These are phyloP conservation scores for Erigeron canadensis DNA, from an alignment of 129 eudicot species.

Conservation along the genomic window DNA sequence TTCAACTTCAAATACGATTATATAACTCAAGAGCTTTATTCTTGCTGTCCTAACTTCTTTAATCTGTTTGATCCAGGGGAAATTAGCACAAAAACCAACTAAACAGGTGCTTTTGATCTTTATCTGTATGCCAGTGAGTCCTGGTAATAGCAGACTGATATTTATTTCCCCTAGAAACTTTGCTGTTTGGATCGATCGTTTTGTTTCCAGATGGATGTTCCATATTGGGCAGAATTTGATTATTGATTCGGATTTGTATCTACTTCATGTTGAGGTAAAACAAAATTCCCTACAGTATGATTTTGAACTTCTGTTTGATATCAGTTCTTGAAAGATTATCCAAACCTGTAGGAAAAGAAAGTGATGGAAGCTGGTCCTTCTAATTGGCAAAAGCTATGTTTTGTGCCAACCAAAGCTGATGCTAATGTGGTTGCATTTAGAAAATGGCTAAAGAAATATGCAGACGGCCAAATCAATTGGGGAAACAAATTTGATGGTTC, in stretches of 20 bases:
- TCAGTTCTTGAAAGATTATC: neutral
- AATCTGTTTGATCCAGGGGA: too few species aligned
- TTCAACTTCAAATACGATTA: too few species aligned
- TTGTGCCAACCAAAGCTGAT: slow-evolving; percentile 73
- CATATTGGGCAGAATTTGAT: slow-evolving; percentile 67
- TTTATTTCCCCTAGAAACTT: slow-evolving; percentile 62
- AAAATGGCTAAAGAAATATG: slow-evolving; percentile 69
- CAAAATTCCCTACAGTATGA: neutral
- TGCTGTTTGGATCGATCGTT: slow-evolving; percentile 55
- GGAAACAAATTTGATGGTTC: slow-evolving; percentile 39
- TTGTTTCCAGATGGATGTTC: slow-evolving; percentile 70
- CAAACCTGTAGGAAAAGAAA: slow-evolving; percentile 51
- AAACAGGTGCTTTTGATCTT: slow-evolving; percentile 28
- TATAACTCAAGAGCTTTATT: too few species aligned
- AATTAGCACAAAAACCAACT: too few species aligned
- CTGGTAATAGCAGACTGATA: slow-evolving; percentile 75
- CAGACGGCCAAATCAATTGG: slow-evolving; percentile 61
- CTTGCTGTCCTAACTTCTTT: too few species aligned
- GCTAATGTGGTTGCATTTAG: slow-evolving; percentile 58
- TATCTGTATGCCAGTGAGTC: slow-evolving; percentile 73
- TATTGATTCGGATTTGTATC: slow-evolving; percentile 75
- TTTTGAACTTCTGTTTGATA: neutral
- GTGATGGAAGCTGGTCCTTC: slow-evolving; percentile 46
- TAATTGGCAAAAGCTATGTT: slow-evolving; percentile 74
- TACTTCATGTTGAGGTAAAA: slow-evolving; percentile 73